Conservation (phyloP, 1,139 yeast species). For the Candida sp. region DNA sequence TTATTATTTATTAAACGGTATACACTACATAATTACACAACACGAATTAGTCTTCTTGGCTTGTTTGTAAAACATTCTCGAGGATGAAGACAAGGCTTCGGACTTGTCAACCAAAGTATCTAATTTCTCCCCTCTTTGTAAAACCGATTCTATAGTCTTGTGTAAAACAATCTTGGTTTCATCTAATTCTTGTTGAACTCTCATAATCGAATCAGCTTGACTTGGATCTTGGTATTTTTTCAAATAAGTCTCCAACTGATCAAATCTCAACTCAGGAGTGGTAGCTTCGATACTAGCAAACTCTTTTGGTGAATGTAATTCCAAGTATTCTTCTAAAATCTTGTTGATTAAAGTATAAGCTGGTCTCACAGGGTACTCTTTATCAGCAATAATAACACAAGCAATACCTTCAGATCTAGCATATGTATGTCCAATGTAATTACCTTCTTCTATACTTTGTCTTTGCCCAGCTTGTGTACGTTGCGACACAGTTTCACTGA, state of each 20-base stretch:
- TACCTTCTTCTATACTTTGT: constrained; percentile 92
- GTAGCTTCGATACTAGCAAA: constrained; percentile 63
- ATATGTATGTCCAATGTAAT: constrained; percentile 89
- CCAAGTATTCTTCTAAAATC: constrained; percentile 83
- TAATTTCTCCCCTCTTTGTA: constrained; percentile 94
- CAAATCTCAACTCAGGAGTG: constrained; percentile 47
- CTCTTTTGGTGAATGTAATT: constrained; percentile 72
- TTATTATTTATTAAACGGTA: background rate
- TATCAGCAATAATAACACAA: constrained; percentile 92
- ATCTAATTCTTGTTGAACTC: constrained; percentile 96
- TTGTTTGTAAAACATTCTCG: constrained; percentile 94
- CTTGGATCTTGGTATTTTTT: constrained; percentile 92
- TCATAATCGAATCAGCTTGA: constrained; percentile 96
- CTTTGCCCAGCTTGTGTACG: constrained; percentile 90
- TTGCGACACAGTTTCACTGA: constrained; percentile 84
- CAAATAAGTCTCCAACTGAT: constrained; percentile 66
- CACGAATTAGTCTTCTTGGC: constrained; percentile 98
- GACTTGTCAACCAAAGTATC: constrained; percentile 94
- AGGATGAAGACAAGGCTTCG: constrained; percentile 84
- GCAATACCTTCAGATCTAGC: constrained; percentile 88
- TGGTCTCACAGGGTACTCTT: constrained; percentile 97
- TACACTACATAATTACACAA: constrained; percentile 66
- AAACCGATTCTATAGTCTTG: constrained; percentile 90
- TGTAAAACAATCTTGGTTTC: constrained; percentile 96
- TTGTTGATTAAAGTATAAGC: constrained; percentile 92